These are phyloP conservation scores for Sporisorium reilianum DNA, from an alignment of 1,284 basidiomycete species.

Conservation along the genomic window DNA sequence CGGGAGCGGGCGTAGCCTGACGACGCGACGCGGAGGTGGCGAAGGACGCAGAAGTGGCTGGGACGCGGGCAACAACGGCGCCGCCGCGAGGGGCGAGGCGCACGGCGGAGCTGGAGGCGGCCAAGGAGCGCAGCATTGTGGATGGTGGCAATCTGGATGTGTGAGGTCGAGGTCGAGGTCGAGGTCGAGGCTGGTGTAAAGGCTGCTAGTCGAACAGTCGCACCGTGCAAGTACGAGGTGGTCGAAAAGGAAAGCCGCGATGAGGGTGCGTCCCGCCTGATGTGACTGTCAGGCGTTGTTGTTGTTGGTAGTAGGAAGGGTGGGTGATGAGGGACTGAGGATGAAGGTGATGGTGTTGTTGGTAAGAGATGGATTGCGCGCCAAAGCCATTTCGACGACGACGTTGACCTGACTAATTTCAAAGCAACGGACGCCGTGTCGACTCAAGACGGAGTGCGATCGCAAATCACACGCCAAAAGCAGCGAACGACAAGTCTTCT, in stretches of 20 bases:
- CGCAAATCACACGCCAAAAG: slow-evolving; percentile 11
- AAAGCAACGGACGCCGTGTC: too few relatives aligned
- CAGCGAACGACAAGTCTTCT: too few relatives aligned
- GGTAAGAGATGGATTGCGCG: slow-evolving; percentile 22
- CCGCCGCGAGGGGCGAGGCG: slow-evolving; percentile 37
- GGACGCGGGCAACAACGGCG: slow-evolving; percentile 25
- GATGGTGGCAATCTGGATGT: slow-evolving; percentile 10
- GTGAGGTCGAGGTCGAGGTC: slow-evolving; percentile 12
- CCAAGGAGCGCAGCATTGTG: slow-evolving; percentile 52
- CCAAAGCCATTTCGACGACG: slow-evolving; percentile 40
- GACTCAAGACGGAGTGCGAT: too few relatives aligned
- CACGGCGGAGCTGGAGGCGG: slow-evolving; percentile 46
- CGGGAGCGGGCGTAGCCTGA: slow-evolving; percentile 60
- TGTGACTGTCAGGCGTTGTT: slow-evolving; percentile 29
- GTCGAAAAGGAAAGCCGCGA: slow-evolving; percentile 8
- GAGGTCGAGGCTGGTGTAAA: not conserved
- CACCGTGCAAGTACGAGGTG: not conserved
- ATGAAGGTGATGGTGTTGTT: slow-evolving; percentile 8
- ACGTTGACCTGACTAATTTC: slow-evolving; percentile 3
- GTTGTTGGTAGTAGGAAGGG: not conserved
- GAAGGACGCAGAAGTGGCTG: slow-evolving; percentile 40
- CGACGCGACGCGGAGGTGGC: slow-evolving; percentile 53
- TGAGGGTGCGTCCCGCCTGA: slow-evolving; percentile 22
- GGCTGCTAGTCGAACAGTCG: not conserved
- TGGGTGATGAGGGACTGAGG: slow-evolving; percentile 19